Base-by-base conservation (phyloP, 257 asterid species). In the Echites panduratus region DNA sequence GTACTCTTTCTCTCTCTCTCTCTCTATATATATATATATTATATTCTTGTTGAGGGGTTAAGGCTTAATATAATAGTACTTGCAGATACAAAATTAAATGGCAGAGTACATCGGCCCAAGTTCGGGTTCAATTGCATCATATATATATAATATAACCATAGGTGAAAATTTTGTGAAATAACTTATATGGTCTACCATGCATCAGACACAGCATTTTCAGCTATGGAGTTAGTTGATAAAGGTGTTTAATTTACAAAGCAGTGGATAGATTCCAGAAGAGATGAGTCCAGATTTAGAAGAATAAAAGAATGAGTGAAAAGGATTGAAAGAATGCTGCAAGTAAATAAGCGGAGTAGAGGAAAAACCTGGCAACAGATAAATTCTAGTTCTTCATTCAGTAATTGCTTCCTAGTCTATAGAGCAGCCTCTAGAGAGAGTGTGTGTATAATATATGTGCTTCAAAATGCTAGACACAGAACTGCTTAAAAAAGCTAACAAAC, bases 121-220 rank as follows among this genome's bases (percentile, higher is more conserved):
- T 20, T 48, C 72, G 38, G 27, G 19, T 78, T 73, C 48, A 58
- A 57, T n/a, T n/a, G n/a, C n/a, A n/a, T 52, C 49, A 8, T 13
- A 66, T 70, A n/a, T 17, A 35, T 35, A 5, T 32, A 32, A 32
- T 32, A 35, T 24, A 17, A 35, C 47, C 16, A 35, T 62, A 41
- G 40, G 61, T 16, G 13, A 29, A 62, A 62, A 8, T 9, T 32
- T 49, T 14, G 5, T 13, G 24, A 57, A 57, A 57, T 13, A 24
- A 57, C 64, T 57, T 24, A 11, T 57, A 5, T 24, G 20, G 63
- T 58, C 17, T 26, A 12, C 27, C 12, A 17, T 24, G 38, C 14
- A 58, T 13, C 16, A 0, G n/a, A 19, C 17, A 0, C 22, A 17
- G 24, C 57, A 52, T 17, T 19, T 52, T 20, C 9, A 52, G 9